These are phyloP conservation scores for Anisodus tanguticus DNA, from an alignment of 257 asterid species.

Conservation along the genomic window DNA sequence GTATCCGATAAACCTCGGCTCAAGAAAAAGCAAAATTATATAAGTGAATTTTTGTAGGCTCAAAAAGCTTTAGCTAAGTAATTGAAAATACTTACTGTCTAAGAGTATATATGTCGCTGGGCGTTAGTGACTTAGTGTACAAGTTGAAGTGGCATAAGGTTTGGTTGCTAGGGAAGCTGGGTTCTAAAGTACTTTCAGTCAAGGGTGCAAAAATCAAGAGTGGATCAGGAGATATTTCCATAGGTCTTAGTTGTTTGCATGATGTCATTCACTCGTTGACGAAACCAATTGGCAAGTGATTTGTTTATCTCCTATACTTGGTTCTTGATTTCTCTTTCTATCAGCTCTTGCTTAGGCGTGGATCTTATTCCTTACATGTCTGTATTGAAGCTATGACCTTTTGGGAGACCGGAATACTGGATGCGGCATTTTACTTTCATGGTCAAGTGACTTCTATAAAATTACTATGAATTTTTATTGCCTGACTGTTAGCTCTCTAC, in stretches of 20 bases:
- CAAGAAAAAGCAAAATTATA: background rate
- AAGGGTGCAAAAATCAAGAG: background rate
- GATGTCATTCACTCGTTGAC: background rate
- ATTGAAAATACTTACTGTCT: background rate
- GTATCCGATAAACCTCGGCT: too few species aligned
- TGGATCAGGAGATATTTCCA: background rate
- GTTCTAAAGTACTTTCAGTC: background rate
- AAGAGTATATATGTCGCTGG: background rate
- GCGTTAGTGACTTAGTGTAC: background rate
- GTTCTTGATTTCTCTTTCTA: background rate
- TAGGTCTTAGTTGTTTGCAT: background rate
- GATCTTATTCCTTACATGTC: background rate
- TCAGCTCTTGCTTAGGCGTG: background rate
- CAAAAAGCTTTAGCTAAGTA: background rate
- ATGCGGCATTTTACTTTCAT: background rate
- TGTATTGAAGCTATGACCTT: background rate
- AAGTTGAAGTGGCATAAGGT: conserved; percentile 1
- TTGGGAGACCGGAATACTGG: background rate
- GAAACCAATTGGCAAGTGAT: background rate
- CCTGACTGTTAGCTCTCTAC: conserved; percentile 28
- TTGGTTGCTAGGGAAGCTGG: background rate
- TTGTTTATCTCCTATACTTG: background rate
- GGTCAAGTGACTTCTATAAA: background rate
- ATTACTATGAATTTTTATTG: conserved; percentile 3
- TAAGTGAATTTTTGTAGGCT: background rate